Conservation (phyloP, 306 rosid species). For the Cicer yamashitae region DNA sequence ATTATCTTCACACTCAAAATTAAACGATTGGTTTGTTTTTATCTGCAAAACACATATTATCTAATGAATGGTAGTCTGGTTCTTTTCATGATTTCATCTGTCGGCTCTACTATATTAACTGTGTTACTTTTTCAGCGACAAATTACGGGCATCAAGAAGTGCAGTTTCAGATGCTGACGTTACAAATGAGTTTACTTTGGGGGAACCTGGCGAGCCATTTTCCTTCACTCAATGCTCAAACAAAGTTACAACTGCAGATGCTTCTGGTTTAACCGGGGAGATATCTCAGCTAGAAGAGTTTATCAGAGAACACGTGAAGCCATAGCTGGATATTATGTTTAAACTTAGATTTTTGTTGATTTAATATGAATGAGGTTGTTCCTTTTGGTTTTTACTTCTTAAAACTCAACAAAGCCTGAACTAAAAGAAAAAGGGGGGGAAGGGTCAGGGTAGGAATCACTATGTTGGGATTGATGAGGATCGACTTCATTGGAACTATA, state of each 20-base stretch:
- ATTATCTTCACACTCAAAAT: not conserved
- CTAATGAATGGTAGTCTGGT: not conserved
- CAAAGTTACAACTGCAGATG: constrained; percentile 80
- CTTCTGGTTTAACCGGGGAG: constrained; percentile 77
- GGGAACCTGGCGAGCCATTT: constrained; percentile 70
- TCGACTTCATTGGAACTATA: constrained; percentile 19
- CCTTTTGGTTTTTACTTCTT: not conserved
- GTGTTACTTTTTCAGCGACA: constrained; percentile 65
- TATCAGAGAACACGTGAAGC: constrained; percentile 69
- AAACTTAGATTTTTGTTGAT: constrained; percentile 26
- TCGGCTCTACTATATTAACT: constrained; percentile 21
- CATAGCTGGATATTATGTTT: constrained; percentile 42
- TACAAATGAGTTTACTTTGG: constrained; percentile 77
- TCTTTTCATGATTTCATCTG: constrained; percentile 21
- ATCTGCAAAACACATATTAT: constrained; percentile 10
- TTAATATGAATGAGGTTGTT: constrained; percentile 13
- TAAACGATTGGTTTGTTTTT: constrained; percentile 37
- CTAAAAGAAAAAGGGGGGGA: not conserved
- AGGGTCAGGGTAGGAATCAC: not conserved
- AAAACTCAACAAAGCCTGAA: constrained; percentile 30
- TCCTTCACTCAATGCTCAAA: constrained; percentile 79
- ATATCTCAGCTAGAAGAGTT: constrained; percentile 75
- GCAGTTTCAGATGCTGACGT: constrained; percentile 82
- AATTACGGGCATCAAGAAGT: constrained; percentile 81
- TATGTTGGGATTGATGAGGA: constrained; percentile 34